phyloP scores from a whole-genome alignment of 108 stramenopile genomes.

The Cyclostephanos tholiformis region DNA sequence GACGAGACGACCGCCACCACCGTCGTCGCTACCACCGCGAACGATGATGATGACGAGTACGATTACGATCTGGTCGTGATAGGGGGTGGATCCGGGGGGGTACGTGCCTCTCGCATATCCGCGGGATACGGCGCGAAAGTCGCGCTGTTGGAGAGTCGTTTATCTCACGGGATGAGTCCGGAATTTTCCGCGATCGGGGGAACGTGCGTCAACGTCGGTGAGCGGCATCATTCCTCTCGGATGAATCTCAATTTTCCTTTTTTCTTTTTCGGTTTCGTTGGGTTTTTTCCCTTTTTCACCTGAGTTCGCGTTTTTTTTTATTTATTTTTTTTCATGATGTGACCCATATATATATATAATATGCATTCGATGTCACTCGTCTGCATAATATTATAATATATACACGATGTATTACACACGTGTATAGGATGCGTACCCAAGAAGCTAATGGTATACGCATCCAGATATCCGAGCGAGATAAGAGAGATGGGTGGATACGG shows the following conservation, averaged over 20 bases:
- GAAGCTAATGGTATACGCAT: constrained; percentile 71
- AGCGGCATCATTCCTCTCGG: neutral
- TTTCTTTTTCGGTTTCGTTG: neutral
- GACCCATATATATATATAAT: too few species aligned
- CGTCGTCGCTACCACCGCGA: neutral
- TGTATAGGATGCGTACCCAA: constrained; percentile 60
- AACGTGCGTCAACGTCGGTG: constrained; percentile 82
- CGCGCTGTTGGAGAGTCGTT: constrained; percentile 58
- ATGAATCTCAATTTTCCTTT: too few species aligned
- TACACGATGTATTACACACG: too few species aligned
- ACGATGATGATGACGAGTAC: neutral
- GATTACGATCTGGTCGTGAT: constrained; percentile 58
- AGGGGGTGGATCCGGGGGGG: constrained; percentile 53
- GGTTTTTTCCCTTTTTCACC: neutral
- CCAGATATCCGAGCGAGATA: constrained; percentile 60
- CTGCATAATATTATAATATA: too few species aligned
- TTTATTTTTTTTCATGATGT: too few species aligned
- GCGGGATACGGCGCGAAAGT: constrained; percentile 81
- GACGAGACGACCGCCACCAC: too few species aligned
- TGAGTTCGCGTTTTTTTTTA: neutral
- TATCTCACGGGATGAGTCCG: constrained; percentile 38
- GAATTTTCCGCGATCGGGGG: constrained; percentile 63
- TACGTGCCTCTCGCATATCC: constrained; percentile 55
- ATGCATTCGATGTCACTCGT: too few species aligned
- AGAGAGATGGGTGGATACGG: constrained; percentile 65